phyloP scores from a whole-genome alignment of 345 rosid genomes.

The Dipteronia sinensis region DNA sequence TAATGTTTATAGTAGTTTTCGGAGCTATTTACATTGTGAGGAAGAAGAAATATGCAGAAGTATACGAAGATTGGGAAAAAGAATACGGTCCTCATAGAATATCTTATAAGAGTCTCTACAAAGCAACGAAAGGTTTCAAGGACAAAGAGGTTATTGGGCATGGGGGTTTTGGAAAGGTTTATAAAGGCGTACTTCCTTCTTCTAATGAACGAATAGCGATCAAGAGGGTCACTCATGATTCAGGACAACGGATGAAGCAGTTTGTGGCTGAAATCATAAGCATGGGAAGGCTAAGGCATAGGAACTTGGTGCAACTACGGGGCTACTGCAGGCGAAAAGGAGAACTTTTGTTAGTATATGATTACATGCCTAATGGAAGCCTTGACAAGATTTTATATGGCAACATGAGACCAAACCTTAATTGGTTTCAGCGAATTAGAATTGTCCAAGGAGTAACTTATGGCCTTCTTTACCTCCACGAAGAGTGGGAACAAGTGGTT shows the following conservation, averaged over 20 bases:
- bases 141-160: conserved; percentile 46
- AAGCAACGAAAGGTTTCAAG: conserved; percentile 63
- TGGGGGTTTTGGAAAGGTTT: conserved; percentile 61
- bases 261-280: conserved; percentile 21
- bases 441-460: conserved; percentile 40
- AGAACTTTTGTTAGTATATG: conserved; percentile 48
- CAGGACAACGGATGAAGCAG: conserved; percentile 53
- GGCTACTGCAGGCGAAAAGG: conserved; percentile 44
- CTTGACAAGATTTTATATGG: conserved; percentile 39
- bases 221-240: conserved; percentile 50
- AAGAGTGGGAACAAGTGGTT: conserved; percentile 50
- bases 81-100: conserved; percentile 59
- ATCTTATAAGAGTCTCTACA: conserved; percentile 51
- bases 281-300: conserved; percentile 42
- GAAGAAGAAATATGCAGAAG: conserved; percentile 55
- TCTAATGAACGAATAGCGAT: conserved; percentile 53
- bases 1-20: conserved; percentile 19
- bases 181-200: conserved; percentile 53
- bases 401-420: conserved; percentile 15
- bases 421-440: conserved; percentile 44
- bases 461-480: conserved; percentile 42
- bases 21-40: conserved; percentile 27
- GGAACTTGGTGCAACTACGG: conserved; percentile 40
- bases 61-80: conserved; percentile 66
- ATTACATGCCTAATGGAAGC: conserved; percentile 47